Evolutionary conservation across 495 filamentous ascomycete genomes (phyloP).

Genomic region (Neurospora sp.): DNA sequence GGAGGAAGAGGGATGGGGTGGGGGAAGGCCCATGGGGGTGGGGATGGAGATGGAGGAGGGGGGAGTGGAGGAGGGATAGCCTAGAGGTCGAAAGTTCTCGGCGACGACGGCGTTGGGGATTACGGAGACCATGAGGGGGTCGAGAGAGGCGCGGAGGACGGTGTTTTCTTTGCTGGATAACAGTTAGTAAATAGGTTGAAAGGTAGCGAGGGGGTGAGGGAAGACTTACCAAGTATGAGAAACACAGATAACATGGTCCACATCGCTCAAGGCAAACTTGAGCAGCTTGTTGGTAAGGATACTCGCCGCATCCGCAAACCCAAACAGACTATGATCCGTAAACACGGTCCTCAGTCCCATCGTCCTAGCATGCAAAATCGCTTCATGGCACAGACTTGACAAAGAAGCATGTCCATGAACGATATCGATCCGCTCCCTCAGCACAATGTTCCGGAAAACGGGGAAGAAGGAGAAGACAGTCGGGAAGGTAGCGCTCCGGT

Average conservation of each 20-base stretch:
- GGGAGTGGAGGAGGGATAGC: conserved; percentile 25
- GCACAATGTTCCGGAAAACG: conserved; percentile 87
- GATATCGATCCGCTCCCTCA: conserved; percentile 90
- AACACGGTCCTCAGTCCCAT: conserved; percentile 96
- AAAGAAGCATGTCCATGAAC: conserved; percentile 93
- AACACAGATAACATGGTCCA: conserved; percentile 96
- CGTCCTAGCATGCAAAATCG: conserved; percentile 87
- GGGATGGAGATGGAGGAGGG: conserved; percentile 19
- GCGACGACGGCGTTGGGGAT: conserved; percentile 97
- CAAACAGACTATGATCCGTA: conserved; percentile 96
- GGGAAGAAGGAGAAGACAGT: conserved; percentile 98
- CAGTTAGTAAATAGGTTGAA: background rate
- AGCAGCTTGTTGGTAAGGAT: conserved; percentile 94
- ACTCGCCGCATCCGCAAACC: conserved; percentile 91
- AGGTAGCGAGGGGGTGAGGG: background rate
- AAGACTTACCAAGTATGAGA: conserved; percentile 81
- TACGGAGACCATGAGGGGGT: conserved; percentile 92
- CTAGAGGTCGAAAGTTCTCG: conserved; percentile 78
- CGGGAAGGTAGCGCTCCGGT: conserved; percentile 88
- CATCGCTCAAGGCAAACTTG: conserved; percentile 92
- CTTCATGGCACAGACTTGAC: conserved; percentile 87
- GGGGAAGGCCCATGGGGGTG: conserved; percentile 15
- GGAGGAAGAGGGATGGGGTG: background rate
- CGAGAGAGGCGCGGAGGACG: conserved; percentile 84
- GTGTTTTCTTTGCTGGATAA: conserved; percentile 85